Percentiles rank a stretch among this genome's conserved stretches.
These are phyloP conservation scores for Solanum tarapatanum DNA, from an alignment of 257 asterid genomes.

Conservation along the genomic window DNA sequence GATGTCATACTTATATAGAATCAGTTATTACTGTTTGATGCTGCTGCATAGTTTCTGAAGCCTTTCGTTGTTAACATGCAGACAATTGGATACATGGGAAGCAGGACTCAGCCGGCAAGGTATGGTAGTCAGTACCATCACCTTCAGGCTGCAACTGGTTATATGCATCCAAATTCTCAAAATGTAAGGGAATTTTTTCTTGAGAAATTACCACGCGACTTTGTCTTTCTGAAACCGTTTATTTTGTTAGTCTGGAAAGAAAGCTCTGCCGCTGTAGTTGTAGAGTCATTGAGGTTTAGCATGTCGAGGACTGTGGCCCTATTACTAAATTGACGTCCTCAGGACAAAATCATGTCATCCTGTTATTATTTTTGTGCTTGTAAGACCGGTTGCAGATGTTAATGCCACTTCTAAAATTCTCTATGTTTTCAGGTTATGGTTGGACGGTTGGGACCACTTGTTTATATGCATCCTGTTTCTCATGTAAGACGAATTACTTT, in stretches of 20 bases:
- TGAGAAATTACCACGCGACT: not conserved
- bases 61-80: slow-evolving; percentile 13
- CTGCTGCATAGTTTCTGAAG: not conserved
- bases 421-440: slow-evolving; percentile 44
- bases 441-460: slow-evolving; percentile 54
- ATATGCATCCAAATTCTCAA: slow-evolving; percentile 49
- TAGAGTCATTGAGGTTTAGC: not conserved
- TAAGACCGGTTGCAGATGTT: not conserved
- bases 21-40: not conserved
- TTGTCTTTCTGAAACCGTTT: not conserved
- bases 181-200: slow-evolving; percentile 27
- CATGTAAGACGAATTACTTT: slow-evolving; percentile 35
- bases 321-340: not conserved
- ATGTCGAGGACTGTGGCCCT: not conserved
- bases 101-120: slow-evolving; percentile 47
- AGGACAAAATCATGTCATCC: not conserved
- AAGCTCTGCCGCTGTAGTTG: not conserved
- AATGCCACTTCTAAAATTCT: not conserved
- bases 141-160: slow-evolving; percentile 38
- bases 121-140: slow-evolving; percentile 50
- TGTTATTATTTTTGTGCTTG: not conserved
- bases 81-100: slow-evolving; percentile 49
- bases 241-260: not conserved
- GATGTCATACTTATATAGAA: not conserved
- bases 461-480: slow-evolving; percentile 58